Conservation (phyloP, 805 yeast species). For the Tetrapisispora namnaoensis region DNA sequence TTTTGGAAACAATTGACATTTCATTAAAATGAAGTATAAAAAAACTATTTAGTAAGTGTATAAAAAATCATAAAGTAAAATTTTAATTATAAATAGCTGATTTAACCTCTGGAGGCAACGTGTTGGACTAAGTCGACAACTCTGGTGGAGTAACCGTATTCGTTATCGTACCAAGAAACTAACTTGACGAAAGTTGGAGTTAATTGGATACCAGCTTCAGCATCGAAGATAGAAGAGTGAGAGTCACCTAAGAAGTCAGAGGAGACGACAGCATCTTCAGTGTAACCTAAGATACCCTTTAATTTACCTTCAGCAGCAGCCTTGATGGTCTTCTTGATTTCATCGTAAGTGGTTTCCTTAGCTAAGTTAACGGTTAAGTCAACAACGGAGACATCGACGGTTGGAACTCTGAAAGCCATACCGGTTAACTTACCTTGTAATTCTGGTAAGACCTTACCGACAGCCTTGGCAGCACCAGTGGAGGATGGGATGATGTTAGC, state of each 20-base stretch:
- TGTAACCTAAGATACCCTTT: constrained; percentile 59
- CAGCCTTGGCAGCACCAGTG: constrained; percentile 72
- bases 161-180: constrained; percentile 68
- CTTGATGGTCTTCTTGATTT: constrained; percentile 50
- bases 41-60: neutral
- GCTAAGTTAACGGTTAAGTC: constrained; percentile 58
- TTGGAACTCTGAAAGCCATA: constrained; percentile 67
- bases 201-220: constrained; percentile 59
- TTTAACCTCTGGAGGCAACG: constrained; percentile 43
- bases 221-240: constrained; percentile 59
- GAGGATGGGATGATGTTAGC: constrained; percentile 69
- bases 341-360: constrained; percentile 51
- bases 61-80: constrained; percentile 2
- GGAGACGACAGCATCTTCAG: constrained; percentile 62
- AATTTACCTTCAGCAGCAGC: constrained; percentile 49
- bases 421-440: constrained; percentile 66
- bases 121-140: constrained; percentile 61
- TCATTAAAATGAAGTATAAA: constrained; percentile 3
- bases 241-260: constrained; percentile 56
- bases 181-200: constrained; percentile 63
- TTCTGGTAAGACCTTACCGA: constrained; percentile 64
- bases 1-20: constrained; percentile 4
- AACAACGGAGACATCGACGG: constrained; percentile 63
- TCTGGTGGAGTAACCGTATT: constrained; percentile 68
- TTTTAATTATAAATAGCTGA: neutral